Evolutionary conservation across 768 basidiomycete species (phyloP), one percentile per base, ranked within the genome.

Genomic region (Tulasnella sp.): DNA sequence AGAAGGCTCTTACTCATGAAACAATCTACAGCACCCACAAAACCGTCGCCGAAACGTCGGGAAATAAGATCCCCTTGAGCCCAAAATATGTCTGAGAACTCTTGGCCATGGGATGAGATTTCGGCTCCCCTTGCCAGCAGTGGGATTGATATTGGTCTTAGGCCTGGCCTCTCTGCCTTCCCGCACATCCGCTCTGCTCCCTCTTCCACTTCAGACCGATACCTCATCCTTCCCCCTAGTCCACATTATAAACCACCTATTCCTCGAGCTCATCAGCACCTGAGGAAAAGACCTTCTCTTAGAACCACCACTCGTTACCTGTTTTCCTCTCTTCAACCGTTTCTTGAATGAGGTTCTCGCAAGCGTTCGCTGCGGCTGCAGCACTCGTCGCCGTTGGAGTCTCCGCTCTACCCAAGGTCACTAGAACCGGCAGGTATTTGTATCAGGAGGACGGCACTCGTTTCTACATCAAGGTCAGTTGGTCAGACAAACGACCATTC

Each of bases 401-500:
- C n/a, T 84, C 86, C n/a, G 94, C 94, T 79, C 87, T 96, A 62
- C 88, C 90, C 44, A 88, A 89, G 78, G 88, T 98, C 82, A 87
- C 92, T 56, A 89, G 94, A 68, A 84, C 87, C 38, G 95, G 94
- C 44, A 90, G 90, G 83, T 97, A 96, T 84, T 91, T 97, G 62
- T 97, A 96, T 85, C 89, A 89, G 56, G 88, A 89, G 4, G 89
- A 90, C 74, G 94, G 94, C 3, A 91, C 84, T 52, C 86, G 96
- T 76, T 97, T 97, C 86, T 96, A 91, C 85, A 93, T 98, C 86
- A 95, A 94, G 85, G 83, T 83, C 18, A 48, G 81, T 72, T 16
- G 76, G 27, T 39, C 56, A 31, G 19, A 27, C 39, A n/a, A n/a
- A n/a, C n/a, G n/a, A n/a, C n/a, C n/a, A 18, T 42, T 76, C 18